These are phyloP conservation scores for Cladosporium austrohemisphaericum DNA, from an alignment of 2,329 filamentous ascomycete genomes.

Conservation along the genomic window DNA sequence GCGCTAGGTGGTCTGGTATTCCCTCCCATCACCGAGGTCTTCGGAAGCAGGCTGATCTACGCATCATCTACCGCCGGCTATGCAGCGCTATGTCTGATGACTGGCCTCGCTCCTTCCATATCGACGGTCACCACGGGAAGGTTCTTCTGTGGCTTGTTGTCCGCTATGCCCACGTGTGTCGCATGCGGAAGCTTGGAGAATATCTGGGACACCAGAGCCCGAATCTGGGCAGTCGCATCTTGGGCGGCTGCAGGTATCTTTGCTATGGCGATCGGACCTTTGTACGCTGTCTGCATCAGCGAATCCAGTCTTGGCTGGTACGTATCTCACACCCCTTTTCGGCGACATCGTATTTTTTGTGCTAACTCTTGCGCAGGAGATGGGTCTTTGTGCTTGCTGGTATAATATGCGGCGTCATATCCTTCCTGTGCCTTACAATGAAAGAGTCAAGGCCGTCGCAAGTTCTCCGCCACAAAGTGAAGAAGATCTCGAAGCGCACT, in stretches of 20 bases:
- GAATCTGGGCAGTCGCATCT: conserved; percentile 36
- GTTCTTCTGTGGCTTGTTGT: conserved; percentile 43
- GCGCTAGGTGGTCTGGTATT: conserved; percentile 39
- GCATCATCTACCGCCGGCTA: conserved; percentile 33
- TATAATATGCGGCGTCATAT: conserved; percentile 35
- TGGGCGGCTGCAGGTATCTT: conserved; percentile 5
- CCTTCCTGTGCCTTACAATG: conserved; percentile 37
- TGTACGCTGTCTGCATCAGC: conserved; percentile 15
- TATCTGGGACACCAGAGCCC: conserved; percentile 43
- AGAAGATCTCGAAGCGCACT: conserved; percentile 28
- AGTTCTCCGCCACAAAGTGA: conserved; percentile 38
- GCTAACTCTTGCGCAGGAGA: conserved; percentile 30
- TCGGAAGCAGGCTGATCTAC: conserved; percentile 37
- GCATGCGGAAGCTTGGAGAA: conserved; percentile 49
- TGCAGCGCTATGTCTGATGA: conserved; percentile 36
- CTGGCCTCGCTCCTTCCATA: conserved; percentile 37
- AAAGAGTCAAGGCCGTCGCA: conserved; percentile 45
- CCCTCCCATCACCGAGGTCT: conserved; percentile 38
- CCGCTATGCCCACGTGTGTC: conserved; percentile 47
- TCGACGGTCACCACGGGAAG: conserved; percentile 40
- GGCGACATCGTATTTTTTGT: background rate
- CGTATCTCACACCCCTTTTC: background rate
- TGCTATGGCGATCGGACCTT: conserved; percentile 1
- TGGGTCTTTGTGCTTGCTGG: conserved; percentile 46
- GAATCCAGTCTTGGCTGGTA: conserved; percentile 21